Conservation (phyloP, 768 basidiomycete species). For the Multifurca ochricompacta region DNA sequence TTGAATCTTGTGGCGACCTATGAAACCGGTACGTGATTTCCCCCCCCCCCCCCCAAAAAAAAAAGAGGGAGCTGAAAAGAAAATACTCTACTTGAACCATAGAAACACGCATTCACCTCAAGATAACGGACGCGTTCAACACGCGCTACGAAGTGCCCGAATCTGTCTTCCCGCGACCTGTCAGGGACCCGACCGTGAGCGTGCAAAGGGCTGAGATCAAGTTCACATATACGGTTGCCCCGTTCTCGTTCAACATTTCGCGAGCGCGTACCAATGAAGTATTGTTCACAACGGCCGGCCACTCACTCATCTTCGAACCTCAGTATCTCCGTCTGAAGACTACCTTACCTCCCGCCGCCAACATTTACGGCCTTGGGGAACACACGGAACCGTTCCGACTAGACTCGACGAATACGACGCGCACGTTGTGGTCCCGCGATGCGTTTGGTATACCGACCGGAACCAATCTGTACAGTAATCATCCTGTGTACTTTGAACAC, state of each 20-base stretch:
- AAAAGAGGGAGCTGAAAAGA: no score
- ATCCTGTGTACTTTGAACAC: conserved; percentile 69
- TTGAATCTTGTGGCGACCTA: conserved; percentile 48
- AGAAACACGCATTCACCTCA: conserved; percentile 56
- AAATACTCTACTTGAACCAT: no score
- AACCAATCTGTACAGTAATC: conserved; percentile 64
- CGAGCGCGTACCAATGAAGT: conserved; percentile 43
- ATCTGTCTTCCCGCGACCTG: conserved; percentile 50
- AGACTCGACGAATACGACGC: conserved; percentile 33
- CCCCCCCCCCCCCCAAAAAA: background rate
- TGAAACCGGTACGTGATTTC: conserved; percentile 40
- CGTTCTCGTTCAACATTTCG: conserved; percentile 54
- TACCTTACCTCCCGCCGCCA: conserved; percentile 46
- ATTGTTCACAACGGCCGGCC: conserved; percentile 52
- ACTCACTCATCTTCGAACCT: conserved; percentile 65
- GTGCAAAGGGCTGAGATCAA: conserved; percentile 37
- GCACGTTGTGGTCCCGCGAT: conserved; percentile 61
- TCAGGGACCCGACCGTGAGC: conserved; percentile 25
- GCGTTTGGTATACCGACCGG: conserved; percentile 48
- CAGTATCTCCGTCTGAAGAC: conserved; percentile 73
- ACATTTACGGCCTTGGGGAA: conserved; percentile 76
- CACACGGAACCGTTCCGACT: conserved; percentile 61
- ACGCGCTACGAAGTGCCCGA: conserved; percentile 59
- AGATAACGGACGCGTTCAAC: conserved; percentile 45
- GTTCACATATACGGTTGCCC: conserved; percentile 52